Base-by-base conservation (phyloP, 164 flowering plant genomes). In the Nymphaea colorata region DNA sequence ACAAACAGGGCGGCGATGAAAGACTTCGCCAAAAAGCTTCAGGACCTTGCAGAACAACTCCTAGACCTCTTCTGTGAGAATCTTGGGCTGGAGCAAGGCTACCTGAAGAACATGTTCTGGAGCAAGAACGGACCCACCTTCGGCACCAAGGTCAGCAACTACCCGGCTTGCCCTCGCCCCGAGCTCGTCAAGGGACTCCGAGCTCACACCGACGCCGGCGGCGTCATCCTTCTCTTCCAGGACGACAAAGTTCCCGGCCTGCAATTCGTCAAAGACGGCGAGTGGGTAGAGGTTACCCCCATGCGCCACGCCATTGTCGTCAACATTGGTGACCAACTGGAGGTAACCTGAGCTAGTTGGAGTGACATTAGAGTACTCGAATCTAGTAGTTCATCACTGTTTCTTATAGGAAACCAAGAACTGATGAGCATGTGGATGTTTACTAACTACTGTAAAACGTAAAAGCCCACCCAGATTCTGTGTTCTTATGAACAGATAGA, bases 151-250 rank as follows among this genome's bases (percentile, higher is more conserved):
- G 96, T 90, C 2, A 84, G 92, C 83, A 91, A 86, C 83, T 91
- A 91, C 78, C 97, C 97, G 2, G 88, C 96, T 8, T 91, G 96
- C 67, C 97, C 97, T 0, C 79, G 81, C 60, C 98, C 98, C 3
- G 93, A 93, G 5, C 81, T 86, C 18, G 74, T 93, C 76, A 93
- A 87, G 78, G 98, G 98, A 3, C 92, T 90, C 14, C 72, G 98
- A 5, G 96, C 93, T 44, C 98, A 93, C 82, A 90, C 98, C 17
- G 97, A 93, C 63, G 98, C 98, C 25, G 98, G 98, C 3, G 97
- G 97, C 70, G 68, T 90, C 76, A 84, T 93, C 71, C 72, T 89
- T 3, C 90, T 93, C 63, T 89, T 93, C 85, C 97, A 89, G 66
- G 97, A 93, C 69, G 91, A 85, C 76, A 74, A 76, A 59, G 97